These are phyloP conservation scores for Thraustochytrium striatum DNA, from an alignment of 352 stramenopile genomes.

Conservation along the genomic window DNA sequence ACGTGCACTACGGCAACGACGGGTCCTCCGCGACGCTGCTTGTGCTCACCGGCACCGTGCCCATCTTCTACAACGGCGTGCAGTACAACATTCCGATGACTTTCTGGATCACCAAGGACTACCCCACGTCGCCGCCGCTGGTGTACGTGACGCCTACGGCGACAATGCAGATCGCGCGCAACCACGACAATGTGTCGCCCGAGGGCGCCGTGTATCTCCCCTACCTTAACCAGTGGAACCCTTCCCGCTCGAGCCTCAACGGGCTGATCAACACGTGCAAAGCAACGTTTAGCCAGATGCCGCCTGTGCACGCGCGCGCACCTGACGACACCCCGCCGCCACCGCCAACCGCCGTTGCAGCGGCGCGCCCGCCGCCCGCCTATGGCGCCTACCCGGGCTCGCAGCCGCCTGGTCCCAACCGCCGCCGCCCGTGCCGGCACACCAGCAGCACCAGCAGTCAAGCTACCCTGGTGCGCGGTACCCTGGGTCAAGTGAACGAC, in stretches of 20 bases:
- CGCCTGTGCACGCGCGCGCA: conserved; percentile 16
- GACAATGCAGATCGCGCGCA: conserved; percentile 52
- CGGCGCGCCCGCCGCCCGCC: neutral
- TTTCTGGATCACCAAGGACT: conserved; percentile 77
- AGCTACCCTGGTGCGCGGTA: no score
- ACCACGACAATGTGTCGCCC: conserved; percentile 19
- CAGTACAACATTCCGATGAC: conserved; percentile 84
- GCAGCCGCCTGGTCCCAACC: neutral
- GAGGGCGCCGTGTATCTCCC: conserved; percentile 26
- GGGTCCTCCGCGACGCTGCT: conserved; percentile 6
- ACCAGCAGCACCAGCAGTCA: neutral
- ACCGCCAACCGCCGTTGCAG: no score
- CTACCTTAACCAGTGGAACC: conserved; percentile 33
- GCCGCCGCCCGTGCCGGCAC: neutral
- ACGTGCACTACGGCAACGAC: neutral
- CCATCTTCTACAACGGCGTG: conserved; percentile 77
- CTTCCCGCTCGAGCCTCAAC: conserved; percentile 2
- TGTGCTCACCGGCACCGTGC: conserved; percentile 68
- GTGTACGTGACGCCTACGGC: conserved; percentile 76
- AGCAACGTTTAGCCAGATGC: neutral
- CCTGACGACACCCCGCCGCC: neutral
- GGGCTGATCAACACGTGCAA: conserved; percentile 29
- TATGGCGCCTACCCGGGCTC: neutral
- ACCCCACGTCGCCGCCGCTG: conserved; percentile 70
- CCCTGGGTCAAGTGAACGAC: no score